A percentile compares a stretch with the other conserved stretches of the same genome.
phyloP scores from a whole-genome alignment of 257 asterid genomes.

The Thymus quinquecostatus region DNA sequence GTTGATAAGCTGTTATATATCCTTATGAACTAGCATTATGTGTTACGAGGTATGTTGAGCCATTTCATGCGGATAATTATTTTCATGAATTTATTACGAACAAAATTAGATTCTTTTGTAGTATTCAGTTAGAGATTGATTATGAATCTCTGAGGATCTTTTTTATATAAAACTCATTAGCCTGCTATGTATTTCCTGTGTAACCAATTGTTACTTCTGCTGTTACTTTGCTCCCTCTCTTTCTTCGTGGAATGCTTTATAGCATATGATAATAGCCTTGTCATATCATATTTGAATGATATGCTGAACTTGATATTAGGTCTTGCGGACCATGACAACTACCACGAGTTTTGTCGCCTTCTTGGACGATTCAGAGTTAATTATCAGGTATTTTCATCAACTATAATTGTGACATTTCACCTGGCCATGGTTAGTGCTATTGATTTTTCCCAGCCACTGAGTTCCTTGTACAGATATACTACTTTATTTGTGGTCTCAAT shows the following conservation, averaged over 20 bases:
- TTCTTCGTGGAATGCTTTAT: slow-evolving; percentile 24
- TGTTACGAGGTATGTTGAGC: neutral
- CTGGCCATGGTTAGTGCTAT: slow-evolving; percentile 27
- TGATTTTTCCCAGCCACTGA: slow-evolving; percentile 11
- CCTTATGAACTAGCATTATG: neutral
- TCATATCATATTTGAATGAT: slow-evolving; percentile 30
- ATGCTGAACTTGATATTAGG: slow-evolving; percentile 61
- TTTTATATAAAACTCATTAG: neutral
- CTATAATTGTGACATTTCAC: slow-evolving; percentile 17
- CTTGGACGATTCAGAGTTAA: slow-evolving; percentile 97
- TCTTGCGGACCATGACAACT: slow-evolving; percentile 93
- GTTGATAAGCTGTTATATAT: slow-evolving; percentile 12
- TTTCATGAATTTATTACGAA: slow-evolving; percentile 13
- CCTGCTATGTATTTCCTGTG: slow-evolving; percentile 10
- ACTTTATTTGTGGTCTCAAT: slow-evolving; percentile 7
- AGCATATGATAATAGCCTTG: slow-evolving; percentile 14
- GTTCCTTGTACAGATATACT: slow-evolving; percentile 3
- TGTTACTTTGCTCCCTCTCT: slow-evolving; percentile 22
- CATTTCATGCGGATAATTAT: slow-evolving; percentile 2
- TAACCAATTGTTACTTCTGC: slow-evolving; percentile 5
- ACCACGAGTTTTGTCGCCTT: slow-evolving; percentile 98
- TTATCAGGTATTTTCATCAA: slow-evolving; percentile 72
- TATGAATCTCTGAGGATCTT: slow-evolving; percentile 11
- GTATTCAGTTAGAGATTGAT: neutral
- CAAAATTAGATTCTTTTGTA: neutral